phyloP scores from a whole-genome alignment of 306 rosid species.

The Casuarina glauca region DNA sequence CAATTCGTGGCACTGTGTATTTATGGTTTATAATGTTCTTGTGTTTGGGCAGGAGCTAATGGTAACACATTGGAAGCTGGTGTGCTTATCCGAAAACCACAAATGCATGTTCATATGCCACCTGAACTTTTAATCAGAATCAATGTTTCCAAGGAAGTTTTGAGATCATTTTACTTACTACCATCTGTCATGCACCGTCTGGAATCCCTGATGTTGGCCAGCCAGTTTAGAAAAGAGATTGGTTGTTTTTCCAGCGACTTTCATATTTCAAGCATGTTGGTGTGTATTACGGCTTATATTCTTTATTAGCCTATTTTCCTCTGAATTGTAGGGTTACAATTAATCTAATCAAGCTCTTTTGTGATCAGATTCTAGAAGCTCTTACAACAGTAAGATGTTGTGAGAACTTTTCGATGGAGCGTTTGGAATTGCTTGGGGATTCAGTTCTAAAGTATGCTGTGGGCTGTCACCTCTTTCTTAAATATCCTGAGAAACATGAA shows the following conservation, averaged over 20 bases:
- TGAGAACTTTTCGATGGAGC: conserved; percentile 87
- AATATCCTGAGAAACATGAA: conserved; percentile 72
- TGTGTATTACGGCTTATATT: conserved; percentile 28
- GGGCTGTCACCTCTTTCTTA: conserved; percentile 82
- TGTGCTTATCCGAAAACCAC: conserved; percentile 39
- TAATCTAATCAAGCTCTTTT: conserved; percentile 22
- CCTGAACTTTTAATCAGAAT: conserved; percentile 74
- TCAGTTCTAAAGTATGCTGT: conserved; percentile 80
- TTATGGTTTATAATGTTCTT: conserved; percentile 21
- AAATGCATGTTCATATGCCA: conserved; percentile 74
- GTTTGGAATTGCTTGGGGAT: conserved; percentile 96
- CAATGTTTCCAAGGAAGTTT: conserved; percentile 56
- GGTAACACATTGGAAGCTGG: conserved; percentile 44
- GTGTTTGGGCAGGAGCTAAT: conserved; percentile 37
- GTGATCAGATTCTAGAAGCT: conserved; percentile 76
- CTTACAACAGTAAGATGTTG: conserved; percentile 76
- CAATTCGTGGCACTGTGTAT: conserved; percentile 11
- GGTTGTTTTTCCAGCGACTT: conserved; percentile 36
- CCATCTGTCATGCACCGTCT: conserved; percentile 88
- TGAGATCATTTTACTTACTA: conserved; percentile 71
- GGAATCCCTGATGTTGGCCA: conserved; percentile 79
- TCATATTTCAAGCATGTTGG: conserved; percentile 69
- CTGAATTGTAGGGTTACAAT: conserved; percentile 13
- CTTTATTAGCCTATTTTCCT: conserved; percentile 10
- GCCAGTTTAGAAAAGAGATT: conserved; percentile 86